Conservation (phyloP, 345 rosid species). For the Acer campestre region DNA sequence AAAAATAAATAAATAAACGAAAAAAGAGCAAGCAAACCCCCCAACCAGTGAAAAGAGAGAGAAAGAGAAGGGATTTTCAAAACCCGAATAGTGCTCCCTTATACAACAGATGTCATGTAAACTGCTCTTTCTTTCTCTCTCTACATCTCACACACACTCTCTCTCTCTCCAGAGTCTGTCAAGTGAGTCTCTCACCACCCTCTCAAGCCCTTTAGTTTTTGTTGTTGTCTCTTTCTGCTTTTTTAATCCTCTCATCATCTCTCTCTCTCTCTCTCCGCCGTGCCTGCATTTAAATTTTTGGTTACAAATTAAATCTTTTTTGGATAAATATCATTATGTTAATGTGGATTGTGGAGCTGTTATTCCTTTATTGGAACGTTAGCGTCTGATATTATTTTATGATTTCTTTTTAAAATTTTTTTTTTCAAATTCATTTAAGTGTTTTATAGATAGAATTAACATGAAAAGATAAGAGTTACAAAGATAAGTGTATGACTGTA, state of each 20-base stretch:
- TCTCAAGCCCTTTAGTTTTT: too few relatives aligned
- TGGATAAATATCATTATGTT: too few relatives aligned
- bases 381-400: too few relatives aligned
- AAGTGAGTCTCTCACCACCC: too few relatives aligned
- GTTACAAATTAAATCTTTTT: too few relatives aligned
- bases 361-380: too few relatives aligned
- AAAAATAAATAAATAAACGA: not conserved
- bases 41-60: not conserved
- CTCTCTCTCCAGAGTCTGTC: not conserved
- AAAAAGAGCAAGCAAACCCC: not conserved
- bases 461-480: too few relatives aligned
- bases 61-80: conserved; percentile 7
- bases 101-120: conserved; percentile 15
- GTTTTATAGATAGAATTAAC: too few relatives aligned
- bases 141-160: not conserved
- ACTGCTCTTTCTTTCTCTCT: conserved; percentile 2
- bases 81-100: conserved; percentile 23
- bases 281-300: not conserved
- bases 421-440: too few relatives aligned
- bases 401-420: too few relatives aligned
- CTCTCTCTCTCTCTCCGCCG: not conserved
- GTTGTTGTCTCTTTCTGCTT: conserved; percentile 2
- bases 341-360: too few relatives aligned
- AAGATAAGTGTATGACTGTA: too few relatives aligned
- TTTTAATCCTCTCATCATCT: not conserved